Evolutionary conservation across 805 yeast genomes (phyloP).

Genomic region (Barnettozyma siamensis): DNA sequence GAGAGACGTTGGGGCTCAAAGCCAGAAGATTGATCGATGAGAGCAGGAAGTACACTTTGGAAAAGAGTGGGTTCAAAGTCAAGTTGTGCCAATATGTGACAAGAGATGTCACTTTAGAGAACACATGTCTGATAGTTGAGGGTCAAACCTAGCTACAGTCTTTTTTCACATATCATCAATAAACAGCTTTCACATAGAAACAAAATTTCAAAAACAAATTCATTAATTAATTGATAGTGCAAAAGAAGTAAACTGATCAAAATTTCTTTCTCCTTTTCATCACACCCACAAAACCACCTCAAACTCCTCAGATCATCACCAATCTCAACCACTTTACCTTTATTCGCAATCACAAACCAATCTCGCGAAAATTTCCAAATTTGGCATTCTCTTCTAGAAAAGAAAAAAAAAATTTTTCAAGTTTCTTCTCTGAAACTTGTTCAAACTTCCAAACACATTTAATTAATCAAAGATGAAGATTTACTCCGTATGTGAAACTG

Average conservation of each 20-base stretch:
- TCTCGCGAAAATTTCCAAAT: constrained; percentile 1
- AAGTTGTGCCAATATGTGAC: constrained; percentile 56
- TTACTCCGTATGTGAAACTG: neutral
- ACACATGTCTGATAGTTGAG: constrained; percentile 45
- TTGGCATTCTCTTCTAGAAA: neutral
- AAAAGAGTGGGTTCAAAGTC: constrained; percentile 34
- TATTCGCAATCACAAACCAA: neutral
- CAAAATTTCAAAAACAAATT: no score
- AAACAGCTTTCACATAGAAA: no score
- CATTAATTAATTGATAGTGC: no score
- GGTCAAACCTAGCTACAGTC: neutral
- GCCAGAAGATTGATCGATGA: constrained; percentile 75
- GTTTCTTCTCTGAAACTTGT: neutral
- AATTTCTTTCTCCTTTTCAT: no score
- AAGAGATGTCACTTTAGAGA: constrained; percentile 59
- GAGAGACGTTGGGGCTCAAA: constrained; percentile 55
- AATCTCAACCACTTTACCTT: no score
- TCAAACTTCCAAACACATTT: neutral
- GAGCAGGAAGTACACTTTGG: constrained; percentile 52
- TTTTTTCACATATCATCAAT: no score
- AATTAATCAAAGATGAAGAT: neutral
- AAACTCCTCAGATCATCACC: no score
- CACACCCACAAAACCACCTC: no score
- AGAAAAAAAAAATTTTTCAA: neutral
- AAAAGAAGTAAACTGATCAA: no score